Percentiles rank a stretch among this genome's conserved stretches.
These are phyloP conservation scores for Aureobasidium subglaciale DNA, from an alignment of 2,329 filamentous ascomycete genomes.

Conservation along the genomic window DNA sequence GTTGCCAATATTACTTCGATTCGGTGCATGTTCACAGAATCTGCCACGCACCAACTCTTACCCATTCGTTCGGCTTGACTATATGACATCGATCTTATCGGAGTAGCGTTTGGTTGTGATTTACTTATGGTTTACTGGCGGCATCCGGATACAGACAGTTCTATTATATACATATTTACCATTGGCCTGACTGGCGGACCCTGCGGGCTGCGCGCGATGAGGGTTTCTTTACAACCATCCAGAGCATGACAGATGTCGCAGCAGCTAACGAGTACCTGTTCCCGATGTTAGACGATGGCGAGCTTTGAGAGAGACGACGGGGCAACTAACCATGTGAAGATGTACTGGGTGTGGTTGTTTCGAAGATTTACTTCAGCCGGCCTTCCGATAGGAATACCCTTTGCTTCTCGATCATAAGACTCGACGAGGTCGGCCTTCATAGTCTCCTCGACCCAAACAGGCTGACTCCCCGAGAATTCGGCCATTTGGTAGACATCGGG, in stretches of 20 bases:
- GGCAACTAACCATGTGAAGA: slow-evolving; percentile 95
- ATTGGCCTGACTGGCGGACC: slow-evolving; percentile 21
- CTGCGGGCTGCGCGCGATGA: slow-evolving; percentile 45
- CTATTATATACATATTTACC: slow-evolving; percentile 24
- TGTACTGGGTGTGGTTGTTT: slow-evolving; percentile 98
- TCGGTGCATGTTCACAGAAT: no score
- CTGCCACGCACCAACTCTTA: no score
- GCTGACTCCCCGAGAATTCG: slow-evolving; percentile 67
- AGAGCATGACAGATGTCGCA: slow-evolving; percentile 91
- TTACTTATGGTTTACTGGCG: background rate
- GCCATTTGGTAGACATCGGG: slow-evolving; percentile 94
- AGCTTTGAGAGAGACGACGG: background rate
- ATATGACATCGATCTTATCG: no score
- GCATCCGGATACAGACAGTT: background rate
- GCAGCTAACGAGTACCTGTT: slow-evolving; percentile 77
- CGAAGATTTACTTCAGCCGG: slow-evolving; percentile 83
- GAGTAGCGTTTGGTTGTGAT: no score
- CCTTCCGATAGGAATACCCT: slow-evolving; percentile 83
- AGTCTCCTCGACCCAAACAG: slow-evolving; percentile 92
- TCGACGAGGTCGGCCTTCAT: slow-evolving; percentile 78
- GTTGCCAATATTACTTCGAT: no score
- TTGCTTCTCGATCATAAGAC: slow-evolving; percentile 65
- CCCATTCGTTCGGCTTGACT: no score
- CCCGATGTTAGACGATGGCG: background rate
- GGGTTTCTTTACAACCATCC: slow-evolving; percentile 88